Evolutionary conservation across 805 yeast genomes (phyloP), one percentile per base, ranked within the genome.

Genomic region (Saccharomycopsis selenospora): DNA sequence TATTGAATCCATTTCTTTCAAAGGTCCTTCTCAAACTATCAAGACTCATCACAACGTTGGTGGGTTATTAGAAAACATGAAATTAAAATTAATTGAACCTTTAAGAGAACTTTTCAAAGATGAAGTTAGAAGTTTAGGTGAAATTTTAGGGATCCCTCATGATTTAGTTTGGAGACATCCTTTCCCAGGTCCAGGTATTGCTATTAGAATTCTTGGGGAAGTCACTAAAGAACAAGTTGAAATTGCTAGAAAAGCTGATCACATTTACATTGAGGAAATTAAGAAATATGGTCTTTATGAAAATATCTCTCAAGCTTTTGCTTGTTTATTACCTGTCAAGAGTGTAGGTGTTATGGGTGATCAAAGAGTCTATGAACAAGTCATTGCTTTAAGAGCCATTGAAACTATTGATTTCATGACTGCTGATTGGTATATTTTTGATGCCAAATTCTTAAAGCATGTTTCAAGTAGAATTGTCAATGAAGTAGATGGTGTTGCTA

Each of bases 111-210:
- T 93, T 62, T 93, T 93, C 79, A 93, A 93, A 73, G 99, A 93
- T 68, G 99, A 93, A 76, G 99, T 93, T 51, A 88, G 99, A 70
- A 86, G 83, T 60, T 75, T 93, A 59, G 99, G 99, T 70, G 87
- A 88, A 73, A 71, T 93, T 47, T 72, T 93, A 72, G 96, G 96
- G 45, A 91, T 93, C 60, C 95, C 97, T 29, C 93, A 87, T 64
- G 98, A 93, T 60, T 77, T 93, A 59, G 98, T 93, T 58, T 91
- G 98, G 98, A 87, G 99, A 77, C 99, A 93, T 67, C 99, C 99
- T 50, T 93, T 93, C 95, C 99, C 99, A 61, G 99, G 99, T 66
- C 99, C 99, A 66, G 99, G 99, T 74, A 85, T 93, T 65, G 99
- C 97, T 59, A 93, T 93, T 67, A 84, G 99, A 71, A 95, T 93